Conservation (phyloP, 1,284 basidiomycete species). For the Cutaneotrichosporon sp. region DNA sequence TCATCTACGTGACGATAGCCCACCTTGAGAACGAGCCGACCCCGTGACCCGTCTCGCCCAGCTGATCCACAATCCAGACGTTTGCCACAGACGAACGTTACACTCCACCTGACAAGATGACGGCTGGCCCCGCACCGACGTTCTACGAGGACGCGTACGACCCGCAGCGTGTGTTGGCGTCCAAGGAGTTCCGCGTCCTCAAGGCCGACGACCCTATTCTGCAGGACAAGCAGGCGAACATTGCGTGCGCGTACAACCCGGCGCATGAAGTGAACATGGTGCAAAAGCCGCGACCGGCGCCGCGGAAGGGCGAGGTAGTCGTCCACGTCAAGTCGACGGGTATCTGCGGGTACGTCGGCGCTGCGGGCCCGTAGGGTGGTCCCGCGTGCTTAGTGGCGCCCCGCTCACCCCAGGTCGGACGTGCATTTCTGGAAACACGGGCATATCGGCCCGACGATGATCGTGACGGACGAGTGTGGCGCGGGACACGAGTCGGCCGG, state of each 20-base stretch:
- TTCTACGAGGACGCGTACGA: slow-evolving; percentile 38
- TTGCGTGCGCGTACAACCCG: slow-evolving; percentile 48
- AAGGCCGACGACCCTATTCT: slow-evolving; percentile 24
- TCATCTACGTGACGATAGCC: too few species aligned
- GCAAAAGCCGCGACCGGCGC: slow-evolving; percentile 41
- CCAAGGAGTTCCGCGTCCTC: slow-evolving; percentile 41
- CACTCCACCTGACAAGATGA: too few species aligned
- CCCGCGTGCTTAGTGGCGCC: too few species aligned
- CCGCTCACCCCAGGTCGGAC: slow-evolving; percentile 40
- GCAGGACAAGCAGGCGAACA: slow-evolving; percentile 26
- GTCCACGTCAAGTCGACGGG: slow-evolving; percentile 50
- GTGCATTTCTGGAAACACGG: slow-evolving; percentile 56
- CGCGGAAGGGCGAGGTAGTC: slow-evolving; percentile 47
- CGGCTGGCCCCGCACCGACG: slow-evolving; percentile 3
- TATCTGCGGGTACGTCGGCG: slow-evolving; percentile 48
- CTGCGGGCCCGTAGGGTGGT: neutral
- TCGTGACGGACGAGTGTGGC: slow-evolving; percentile 48
- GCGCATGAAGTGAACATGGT: slow-evolving; percentile 48
- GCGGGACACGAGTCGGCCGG: slow-evolving; percentile 51
- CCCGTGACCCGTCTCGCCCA: neutral
- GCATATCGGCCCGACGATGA: slow-evolving; percentile 45
- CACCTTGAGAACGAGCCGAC: too few species aligned
- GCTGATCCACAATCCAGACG: too few species aligned
- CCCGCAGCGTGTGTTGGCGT: slow-evolving; percentile 36
- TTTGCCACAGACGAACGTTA: too few species aligned